Base-by-base conservation (phyloP, 805 yeast genomes). In the Metschnikowia chrysomelidarum region DNA sequence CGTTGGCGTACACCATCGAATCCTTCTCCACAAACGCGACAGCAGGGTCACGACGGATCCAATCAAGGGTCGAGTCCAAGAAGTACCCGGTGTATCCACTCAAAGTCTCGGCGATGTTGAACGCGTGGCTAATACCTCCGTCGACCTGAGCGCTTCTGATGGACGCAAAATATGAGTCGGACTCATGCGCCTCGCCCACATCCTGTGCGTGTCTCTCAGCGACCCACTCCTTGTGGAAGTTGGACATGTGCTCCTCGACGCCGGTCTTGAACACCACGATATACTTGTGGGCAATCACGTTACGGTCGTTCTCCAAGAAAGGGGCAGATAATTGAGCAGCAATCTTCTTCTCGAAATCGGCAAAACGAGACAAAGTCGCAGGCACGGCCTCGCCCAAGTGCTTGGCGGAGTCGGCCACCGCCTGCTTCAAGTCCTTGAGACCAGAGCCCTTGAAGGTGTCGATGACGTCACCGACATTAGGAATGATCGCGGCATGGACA, bases 31-130 rank as follows among this genome's bases (percentile, higher is more conserved):
- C 81, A 56, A 75, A 78, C 32, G 76, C 76, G 27, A 87, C 78
- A 30, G 68, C 67, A 5, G 80, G 80, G 49, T 73, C 77, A 45
- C 74, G 66, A 47, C 88, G 78, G 51, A 93, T 78, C 53, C 80
- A 67, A 38, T 86, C 86, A 39, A 91, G 65, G 36, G 87, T 80
- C 34, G 77, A 76, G 32, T 80, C 81, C 47, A 85, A 74, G 71
- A 93, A 87, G 62, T 71, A 74, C 41, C 96, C 98, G 34, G 89
- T 69, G 70, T 89, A 91, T 47, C 98, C 98, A 42, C 67, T 65
- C 56, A 87, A 62, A 27, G 60, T 44, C 38, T 70, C 19, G 18
- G 45, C 79, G 46, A 87, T 70, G 54, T 73, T 57, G 67, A 84
- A 87, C 16, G 70, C 54, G 56, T 80, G 47, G 16, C 38, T 23